Base-by-base conservation (phyloP, 192 early-diverging fungal genomes). In the Entomortierella beljakovae region DNA sequence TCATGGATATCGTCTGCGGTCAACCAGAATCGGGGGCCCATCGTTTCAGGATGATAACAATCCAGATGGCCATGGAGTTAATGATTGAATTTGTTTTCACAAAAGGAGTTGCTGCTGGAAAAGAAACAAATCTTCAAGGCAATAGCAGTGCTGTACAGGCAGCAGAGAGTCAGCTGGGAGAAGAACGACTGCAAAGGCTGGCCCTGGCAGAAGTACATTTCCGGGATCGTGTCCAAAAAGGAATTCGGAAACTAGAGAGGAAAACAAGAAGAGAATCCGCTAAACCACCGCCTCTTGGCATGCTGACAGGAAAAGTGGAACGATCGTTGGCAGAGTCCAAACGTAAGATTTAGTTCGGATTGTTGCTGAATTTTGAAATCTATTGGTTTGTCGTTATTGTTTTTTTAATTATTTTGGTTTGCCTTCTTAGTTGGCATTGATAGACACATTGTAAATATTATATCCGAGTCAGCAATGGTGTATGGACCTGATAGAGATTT, bases 51-150 rank as follows among this genome's bases (percentile, higher is more conserved):
- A 64, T 71, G 11, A 29, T 68, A 9, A 73, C 71, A 5, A 71
- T 73, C 48, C 71, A 83, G 46, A 74, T 83, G 75, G 82, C 82
- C 8, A 35, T 62, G 9, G 82, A 83, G 35, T 54, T 83, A 10
- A 52, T 83, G 53, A 60, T 83, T 22, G 82, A 83, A 20, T 68
- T 83, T 69, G 71, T 83, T 7, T 69, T 72, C 53, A 70, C 70
- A 31, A 73, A 77, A 29, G 75, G 75, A n/a, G 71, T 65, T 20
- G 5, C 3, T 40, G 61, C 37, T 20, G 53, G 34, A 26, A 68
- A 35, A 33, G 55, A 52, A 62, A 64, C 3, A 42, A 51, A 25
- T 51, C 32, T n/a, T 38, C 32, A 63, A 51, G 6, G 20, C 26
- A 57, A 31, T 43, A 61, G 15, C 42, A 64, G 35, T 46, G 69